phyloP scores from a whole-genome alignment of 352 stramenopile genomes.

The Globisporangium ultimum region DNA sequence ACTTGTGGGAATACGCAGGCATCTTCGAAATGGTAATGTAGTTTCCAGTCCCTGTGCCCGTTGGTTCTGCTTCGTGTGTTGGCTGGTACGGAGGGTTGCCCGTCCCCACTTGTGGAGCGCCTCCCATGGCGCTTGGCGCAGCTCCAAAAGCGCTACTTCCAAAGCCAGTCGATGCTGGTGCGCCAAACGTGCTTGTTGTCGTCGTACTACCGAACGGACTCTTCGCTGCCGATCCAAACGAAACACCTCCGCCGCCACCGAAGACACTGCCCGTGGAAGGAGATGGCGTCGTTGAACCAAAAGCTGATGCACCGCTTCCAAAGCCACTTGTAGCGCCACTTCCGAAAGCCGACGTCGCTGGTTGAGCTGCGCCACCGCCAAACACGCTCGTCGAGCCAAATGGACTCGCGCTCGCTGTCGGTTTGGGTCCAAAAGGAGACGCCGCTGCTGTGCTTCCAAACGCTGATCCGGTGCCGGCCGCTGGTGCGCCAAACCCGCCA shows the following conservation, averaged over 20 bases:
- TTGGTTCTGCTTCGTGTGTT: constrained; percentile 60
- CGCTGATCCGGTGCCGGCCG: constrained; percentile 8
- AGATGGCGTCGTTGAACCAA: constrained; percentile 28
- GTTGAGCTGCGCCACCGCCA: constrained; percentile 23
- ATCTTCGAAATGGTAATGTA: constrained; percentile 39
- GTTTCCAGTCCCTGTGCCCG: constrained; percentile 51
- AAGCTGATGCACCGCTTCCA: constrained; percentile 27
- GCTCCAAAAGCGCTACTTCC: constrained; percentile 30
- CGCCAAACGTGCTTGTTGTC: constrained; percentile 47
- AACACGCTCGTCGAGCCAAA: constrained; percentile 56
- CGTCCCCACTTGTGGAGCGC: constrained; percentile 58
- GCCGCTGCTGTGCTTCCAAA: constrained; percentile 30
- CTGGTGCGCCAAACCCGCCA: constrained; percentile 18
- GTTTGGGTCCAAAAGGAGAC: constrained; percentile 57
- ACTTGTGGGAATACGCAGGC: constrained; percentile 37
- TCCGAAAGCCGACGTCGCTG: constrained; percentile 1
- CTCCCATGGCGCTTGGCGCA: constrained; percentile 19
- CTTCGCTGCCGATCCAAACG: constrained; percentile 42
- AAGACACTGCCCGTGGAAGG: constrained; percentile 28
- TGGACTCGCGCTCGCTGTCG: constrained; percentile 51
- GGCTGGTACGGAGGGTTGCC: constrained; percentile 65
- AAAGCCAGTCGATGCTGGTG: constrained; percentile 25
- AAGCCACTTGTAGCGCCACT: constrained; percentile 10
- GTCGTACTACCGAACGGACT: constrained; percentile 41
- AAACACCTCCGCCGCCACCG: constrained; percentile 20